Evolutionary conservation across 108 stramenopile species (phyloP).

Genomic region (Pinguiococcus pyrenoidosus): DNA sequence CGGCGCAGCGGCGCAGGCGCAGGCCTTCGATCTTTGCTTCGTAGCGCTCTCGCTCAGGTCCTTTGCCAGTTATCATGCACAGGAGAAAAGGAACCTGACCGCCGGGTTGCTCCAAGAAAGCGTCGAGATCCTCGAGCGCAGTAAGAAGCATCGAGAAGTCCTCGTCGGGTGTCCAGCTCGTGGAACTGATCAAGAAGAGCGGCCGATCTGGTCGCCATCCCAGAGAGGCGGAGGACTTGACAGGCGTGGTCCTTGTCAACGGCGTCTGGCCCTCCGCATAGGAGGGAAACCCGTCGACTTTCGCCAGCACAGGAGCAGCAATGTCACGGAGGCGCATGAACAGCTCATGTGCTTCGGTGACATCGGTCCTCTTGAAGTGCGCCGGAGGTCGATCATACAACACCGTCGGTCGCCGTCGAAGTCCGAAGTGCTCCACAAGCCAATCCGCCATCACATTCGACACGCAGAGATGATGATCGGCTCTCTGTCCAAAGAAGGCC

Average conservation of each 20-base stretch:
- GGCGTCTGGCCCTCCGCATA: conserved; percentile 2
- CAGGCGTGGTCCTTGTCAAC: conserved; percentile 3
- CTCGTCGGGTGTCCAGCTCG: conserved; percentile 96
- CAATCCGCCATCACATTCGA: conserved; percentile 70
- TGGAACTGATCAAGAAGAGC: conserved; percentile 73
- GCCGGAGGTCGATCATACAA: conserved; percentile 76
- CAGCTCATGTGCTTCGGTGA: conserved; percentile 58
- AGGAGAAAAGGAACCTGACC: conserved; percentile 35
- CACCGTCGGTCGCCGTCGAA: conserved; percentile 29
- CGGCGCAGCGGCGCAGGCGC: conserved; percentile 27
- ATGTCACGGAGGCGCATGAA: conserved; percentile 18
- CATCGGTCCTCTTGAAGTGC: conserved; percentile 52
- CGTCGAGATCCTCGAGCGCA: conserved; percentile 59
- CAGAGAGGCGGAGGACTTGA: not conserved
- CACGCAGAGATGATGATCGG: conserved; percentile 75
- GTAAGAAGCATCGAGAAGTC: conserved; percentile 83
- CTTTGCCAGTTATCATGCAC: conserved; percentile 92
- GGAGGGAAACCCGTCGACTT: not conserved
- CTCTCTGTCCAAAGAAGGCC: conserved; percentile 48
- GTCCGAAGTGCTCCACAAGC: conserved; percentile 51
- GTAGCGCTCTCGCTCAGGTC: conserved; percentile 67
- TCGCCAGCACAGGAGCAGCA: not conserved
- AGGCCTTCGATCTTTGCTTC: conserved; percentile 37
- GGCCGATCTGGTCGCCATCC: conserved; percentile 39
- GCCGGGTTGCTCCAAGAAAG: not conserved